Evolutionary conservation across 2,329 filamentous ascomycete species (phyloP).

Genomic region (Aspergillus udagawae): DNA sequence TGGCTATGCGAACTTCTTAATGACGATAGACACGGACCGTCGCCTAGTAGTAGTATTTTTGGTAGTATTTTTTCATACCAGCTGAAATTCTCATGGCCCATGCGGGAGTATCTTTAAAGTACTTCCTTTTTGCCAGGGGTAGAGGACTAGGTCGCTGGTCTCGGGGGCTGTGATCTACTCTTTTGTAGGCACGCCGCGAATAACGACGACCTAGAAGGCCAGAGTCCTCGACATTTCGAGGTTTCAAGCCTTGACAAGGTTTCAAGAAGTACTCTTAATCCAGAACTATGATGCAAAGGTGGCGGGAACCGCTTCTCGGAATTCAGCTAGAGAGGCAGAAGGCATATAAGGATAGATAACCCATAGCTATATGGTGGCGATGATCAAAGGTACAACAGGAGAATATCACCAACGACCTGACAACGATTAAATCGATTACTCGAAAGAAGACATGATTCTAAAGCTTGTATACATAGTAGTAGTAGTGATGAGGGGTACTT

Average conservation of each 20-base stretch:
- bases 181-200: not conserved
- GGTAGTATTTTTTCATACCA: not conserved
- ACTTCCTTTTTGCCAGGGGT: not conserved
- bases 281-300: not conserved
- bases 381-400: not conserved
- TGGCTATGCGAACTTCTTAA: not conserved
- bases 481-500: not conserved
- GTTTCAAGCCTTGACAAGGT: not conserved
- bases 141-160: no score
- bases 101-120: not conserved
- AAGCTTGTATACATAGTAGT: no score
- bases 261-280: not conserved
- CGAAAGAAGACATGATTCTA: not conserved
- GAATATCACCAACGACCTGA: not conserved
- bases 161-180: no score
- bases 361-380: not conserved
- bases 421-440: not conserved
- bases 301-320: not conserved
- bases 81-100: not conserved
- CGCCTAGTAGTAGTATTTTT: not conserved
- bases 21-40: not conserved
- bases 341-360: no score
- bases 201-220: not conserved
- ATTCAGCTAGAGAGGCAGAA: no score
- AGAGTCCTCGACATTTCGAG: not conserved